Percentiles rank a stretch among this genome's conserved stretches.
These are phyloP conservation scores for Xanthoconium purpureum DNA, from an alignment of 768 basidiomycete species.

Conservation along the genomic window DNA sequence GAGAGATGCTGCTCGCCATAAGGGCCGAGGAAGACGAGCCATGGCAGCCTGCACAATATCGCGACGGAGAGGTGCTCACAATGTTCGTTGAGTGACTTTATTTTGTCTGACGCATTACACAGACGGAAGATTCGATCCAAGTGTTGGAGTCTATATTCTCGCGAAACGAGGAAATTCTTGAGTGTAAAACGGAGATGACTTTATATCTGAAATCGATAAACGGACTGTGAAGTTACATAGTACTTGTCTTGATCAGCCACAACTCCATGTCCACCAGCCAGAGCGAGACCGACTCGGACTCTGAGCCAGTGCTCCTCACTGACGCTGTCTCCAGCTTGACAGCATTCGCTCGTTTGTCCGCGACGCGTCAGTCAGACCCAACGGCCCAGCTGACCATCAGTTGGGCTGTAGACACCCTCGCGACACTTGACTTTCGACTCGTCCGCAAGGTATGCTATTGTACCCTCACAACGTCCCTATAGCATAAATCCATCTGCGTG, in stretches of 20 bases:
- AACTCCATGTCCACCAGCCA: conserved; percentile 41
- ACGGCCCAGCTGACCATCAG: conserved; percentile 12
- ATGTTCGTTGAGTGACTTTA: neutral
- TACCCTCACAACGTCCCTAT: neutral
- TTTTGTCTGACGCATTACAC: conserved; percentile 13
- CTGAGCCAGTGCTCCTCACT: conserved; percentile 31
- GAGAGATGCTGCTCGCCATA: conserved; percentile 75
- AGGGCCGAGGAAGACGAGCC: conserved; percentile 74
- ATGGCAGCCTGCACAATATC: conserved; percentile 70
- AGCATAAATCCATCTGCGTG: neutral
- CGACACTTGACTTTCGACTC: conserved; percentile 28
- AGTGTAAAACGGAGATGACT: conserved; percentile 54
- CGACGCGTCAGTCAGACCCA: conserved; percentile 3
- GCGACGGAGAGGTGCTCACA: conserved; percentile 55
- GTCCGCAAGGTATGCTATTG: conserved; percentile 26
- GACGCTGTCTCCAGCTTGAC: conserved; percentile 16
- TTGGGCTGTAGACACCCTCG: conserved; percentile 24
- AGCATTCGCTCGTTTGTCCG: conserved; percentile 19
- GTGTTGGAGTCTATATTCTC: conserved; percentile 67
- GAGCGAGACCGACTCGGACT: conserved; percentile 61
- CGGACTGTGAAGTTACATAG: conserved; percentile 41
- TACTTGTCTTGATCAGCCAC: neutral
- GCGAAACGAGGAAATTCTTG: conserved; percentile 45
- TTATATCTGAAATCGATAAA: conserved; percentile 56
- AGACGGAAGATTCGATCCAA: conserved; percentile 58